Evolutionary conservation across 2,329 filamentous ascomycete species (phyloP).

Genomic region (Cephalotrichum gorgonifer): DNA sequence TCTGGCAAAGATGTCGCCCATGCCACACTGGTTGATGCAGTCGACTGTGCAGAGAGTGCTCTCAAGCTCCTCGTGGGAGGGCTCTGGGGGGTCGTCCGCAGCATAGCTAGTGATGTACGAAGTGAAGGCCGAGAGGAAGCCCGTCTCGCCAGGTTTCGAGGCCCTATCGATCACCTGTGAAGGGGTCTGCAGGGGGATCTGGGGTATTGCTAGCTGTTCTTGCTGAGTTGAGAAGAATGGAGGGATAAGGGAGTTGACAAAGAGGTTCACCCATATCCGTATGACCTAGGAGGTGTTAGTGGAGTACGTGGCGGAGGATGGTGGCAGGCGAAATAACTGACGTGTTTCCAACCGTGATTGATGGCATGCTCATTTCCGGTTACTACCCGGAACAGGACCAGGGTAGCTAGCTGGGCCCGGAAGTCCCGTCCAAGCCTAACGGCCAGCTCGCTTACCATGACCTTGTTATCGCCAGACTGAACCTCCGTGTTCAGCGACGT

Average conservation of each 20-base stretch:
- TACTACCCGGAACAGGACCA: slow-evolving; percentile 90
- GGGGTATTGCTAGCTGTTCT: slow-evolving; percentile 36
- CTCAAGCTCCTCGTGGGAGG: slow-evolving; percentile 92
- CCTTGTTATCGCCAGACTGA: slow-evolving; percentile 78
- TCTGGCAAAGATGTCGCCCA: slow-evolving; percentile 73
- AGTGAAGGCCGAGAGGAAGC: slow-evolving; percentile 87
- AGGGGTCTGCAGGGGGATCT: slow-evolving; percentile 83
- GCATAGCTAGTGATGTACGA: slow-evolving; percentile 98
- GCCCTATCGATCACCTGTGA: slow-evolving; percentile 89
- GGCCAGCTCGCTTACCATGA: slow-evolving; percentile 97
- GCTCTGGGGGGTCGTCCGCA: slow-evolving; percentile 93
- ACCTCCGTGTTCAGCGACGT: slow-evolving; percentile 92
- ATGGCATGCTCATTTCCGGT: slow-evolving; percentile 74
- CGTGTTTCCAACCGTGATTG: slow-evolving; percentile 66
- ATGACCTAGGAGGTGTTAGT: slow-evolving; percentile 54
- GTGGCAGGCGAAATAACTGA: slow-evolving; percentile 35
- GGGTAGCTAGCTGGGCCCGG: slow-evolving; percentile 82
- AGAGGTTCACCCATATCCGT: slow-evolving; percentile 88
- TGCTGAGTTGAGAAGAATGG: slow-evolving; percentile 56
- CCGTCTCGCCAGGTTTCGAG: slow-evolving; percentile 65
- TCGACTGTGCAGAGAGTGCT: slow-evolving; percentile 92
- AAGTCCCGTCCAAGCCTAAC: slow-evolving; percentile 93
- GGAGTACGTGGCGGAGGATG: slow-evolving; percentile 4
- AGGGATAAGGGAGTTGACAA: slow-evolving; percentile 87
- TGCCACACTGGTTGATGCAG: slow-evolving; percentile 81